Evolutionary conservation across 2,329 filamentous ascomycete genomes (phyloP).

Genomic region (Plectosphaerella cucumerina): DNA sequence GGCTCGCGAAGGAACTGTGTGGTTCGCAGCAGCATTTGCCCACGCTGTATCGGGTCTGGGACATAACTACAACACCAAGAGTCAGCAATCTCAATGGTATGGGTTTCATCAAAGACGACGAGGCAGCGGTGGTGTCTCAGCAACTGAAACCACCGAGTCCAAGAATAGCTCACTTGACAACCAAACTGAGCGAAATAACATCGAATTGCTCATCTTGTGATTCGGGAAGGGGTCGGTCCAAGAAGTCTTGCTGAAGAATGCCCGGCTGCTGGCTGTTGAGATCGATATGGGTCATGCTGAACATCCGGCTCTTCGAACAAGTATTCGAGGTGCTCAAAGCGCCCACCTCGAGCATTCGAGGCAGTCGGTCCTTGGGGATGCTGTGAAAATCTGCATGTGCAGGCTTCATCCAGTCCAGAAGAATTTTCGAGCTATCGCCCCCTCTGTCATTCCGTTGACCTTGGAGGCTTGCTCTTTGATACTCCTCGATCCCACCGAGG

Average conservation of each 20-base stretch:
- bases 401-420: constrained; percentile 58
- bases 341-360: constrained; percentile 79
- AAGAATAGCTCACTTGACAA: constrained; percentile 58
- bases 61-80: constrained; percentile 52
- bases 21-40: constrained; percentile 80
- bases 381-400: constrained; percentile 14
- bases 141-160: too few species aligned
- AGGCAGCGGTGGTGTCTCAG: too few species aligned
- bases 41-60: constrained; percentile 67
- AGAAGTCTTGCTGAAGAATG: constrained; percentile 90
- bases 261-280: constrained; percentile 78
- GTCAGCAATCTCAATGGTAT: too few species aligned
- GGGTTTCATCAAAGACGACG: too few species aligned
- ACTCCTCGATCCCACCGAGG: constrained; percentile 57
- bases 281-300: constrained; percentile 81
- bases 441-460: constrained; percentile 63
- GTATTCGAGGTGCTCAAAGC: constrained; percentile 81
- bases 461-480: constrained; percentile 65
- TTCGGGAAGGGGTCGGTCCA: constrained; percentile 73
- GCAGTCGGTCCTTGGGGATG: not conserved
- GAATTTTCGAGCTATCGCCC: constrained; percentile 60
- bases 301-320: constrained; percentile 67
- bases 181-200: constrained; percentile 84
- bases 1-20: constrained; percentile 60
- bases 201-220: constrained; percentile 67